Percentiles rank a stretch among this genome's conserved stretches.
Evolutionary conservation across 805 yeast species (phyloP).

Genomic region (Ogataea philodendri): DNA sequence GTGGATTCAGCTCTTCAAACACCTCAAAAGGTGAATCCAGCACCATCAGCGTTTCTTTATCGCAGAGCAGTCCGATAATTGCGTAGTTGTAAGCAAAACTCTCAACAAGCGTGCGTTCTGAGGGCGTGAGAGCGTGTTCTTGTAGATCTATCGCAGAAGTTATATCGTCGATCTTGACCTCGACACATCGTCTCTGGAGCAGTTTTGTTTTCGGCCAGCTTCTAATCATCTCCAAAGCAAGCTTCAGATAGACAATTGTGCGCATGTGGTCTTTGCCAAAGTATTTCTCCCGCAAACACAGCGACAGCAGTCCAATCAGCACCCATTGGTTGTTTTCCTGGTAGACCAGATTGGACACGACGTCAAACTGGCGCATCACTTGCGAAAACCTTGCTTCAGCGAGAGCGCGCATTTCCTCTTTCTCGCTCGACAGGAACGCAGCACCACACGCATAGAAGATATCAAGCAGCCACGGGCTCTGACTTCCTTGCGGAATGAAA

Average conservation of each 20-base stretch:
- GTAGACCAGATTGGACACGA: constrained; percentile 18
- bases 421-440: constrained; percentile 35
- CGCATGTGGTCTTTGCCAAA: constrained; percentile 26
- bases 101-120: constrained; percentile 40
- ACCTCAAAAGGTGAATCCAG: constrained; percentile 42
- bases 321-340: constrained; percentile 36
- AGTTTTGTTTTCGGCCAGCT: constrained; percentile 24
- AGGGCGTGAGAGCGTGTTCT: constrained; percentile 1
- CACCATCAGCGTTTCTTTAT: constrained; percentile 23
- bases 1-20: constrained; percentile 32
- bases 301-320: constrained; percentile 37
- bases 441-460: constrained; percentile 42
- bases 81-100: constrained; percentile 44
- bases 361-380: constrained; percentile 16
- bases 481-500: constrained; percentile 37
- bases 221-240: constrained; percentile 36
- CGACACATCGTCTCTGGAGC: neutral
- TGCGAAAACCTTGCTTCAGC: constrained; percentile 25
- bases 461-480: constrained; percentile 25
- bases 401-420: constrained; percentile 25
- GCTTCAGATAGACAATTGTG: constrained; percentile 33
- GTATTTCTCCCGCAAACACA: constrained; percentile 40
- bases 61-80: constrained; percentile 34
- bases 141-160: neutral
- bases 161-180: constrained; percentile 2